phyloP scores from a whole-genome alignment of 257 asterid species.

The Catharanthus roseus region DNA sequence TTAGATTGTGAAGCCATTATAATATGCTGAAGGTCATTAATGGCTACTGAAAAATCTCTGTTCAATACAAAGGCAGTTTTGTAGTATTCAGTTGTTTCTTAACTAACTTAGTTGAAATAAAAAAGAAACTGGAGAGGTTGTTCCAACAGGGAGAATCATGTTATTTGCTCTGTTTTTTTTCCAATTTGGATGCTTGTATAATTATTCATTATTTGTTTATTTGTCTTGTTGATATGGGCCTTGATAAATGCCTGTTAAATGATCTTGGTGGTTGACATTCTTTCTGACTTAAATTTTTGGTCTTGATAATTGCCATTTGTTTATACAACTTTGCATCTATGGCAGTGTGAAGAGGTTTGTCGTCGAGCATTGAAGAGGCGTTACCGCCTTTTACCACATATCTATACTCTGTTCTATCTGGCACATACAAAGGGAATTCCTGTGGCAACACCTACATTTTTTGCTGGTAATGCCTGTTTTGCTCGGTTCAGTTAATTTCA shows the following conservation, averaged over 20 bases:
- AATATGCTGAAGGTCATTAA: too few relatives aligned
- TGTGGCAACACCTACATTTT: slow-evolving; percentile 80
- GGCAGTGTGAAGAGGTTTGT: slow-evolving; percentile 93
- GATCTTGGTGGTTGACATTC: background rate
- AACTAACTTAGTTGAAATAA: background rate
- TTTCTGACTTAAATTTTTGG: background rate
- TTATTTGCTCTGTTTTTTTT: too few relatives aligned
- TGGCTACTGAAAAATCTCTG: too few relatives aligned
- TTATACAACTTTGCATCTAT: slow-evolving; percentile 10
- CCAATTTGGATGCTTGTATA: too few relatives aligned
- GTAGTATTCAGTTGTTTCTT: background rate
- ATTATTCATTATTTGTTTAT: background rate
- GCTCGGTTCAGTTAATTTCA: background rate
- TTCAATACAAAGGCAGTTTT: background rate
- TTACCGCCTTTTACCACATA: slow-evolving; percentile 81
- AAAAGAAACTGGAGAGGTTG: background rate
- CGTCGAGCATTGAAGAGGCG: slow-evolving; percentile 87
- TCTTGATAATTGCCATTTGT: background rate
- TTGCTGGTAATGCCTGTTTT: slow-evolving; percentile 54
- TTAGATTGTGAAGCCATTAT: too few relatives aligned
- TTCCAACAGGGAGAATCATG: too few relatives aligned
- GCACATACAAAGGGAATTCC: slow-evolving; percentile 82
- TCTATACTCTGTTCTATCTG: slow-evolving; percentile 81
- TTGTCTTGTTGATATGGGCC: background rate
- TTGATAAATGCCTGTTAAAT: background rate